Evolutionary conservation across 2,329 filamentous ascomycete genomes (phyloP).

Genomic region (Amylocarpus encephaloides): DNA sequence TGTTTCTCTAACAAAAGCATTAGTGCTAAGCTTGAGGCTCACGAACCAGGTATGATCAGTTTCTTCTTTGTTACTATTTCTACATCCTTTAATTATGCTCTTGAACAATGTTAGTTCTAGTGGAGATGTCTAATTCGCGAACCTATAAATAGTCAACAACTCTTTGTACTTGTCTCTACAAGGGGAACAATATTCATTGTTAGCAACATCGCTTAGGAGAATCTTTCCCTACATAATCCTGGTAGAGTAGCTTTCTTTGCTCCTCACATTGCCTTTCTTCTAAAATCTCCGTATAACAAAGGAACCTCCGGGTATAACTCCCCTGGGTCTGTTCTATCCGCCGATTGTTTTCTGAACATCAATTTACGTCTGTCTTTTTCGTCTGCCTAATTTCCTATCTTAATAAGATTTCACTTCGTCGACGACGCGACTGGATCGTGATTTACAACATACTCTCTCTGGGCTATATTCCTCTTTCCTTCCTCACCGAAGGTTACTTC

Average conservation of each 20-base stretch:
- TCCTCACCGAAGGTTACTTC: not conserved
- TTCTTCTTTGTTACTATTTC: no score
- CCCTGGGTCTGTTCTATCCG: not conserved
- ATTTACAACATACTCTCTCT: not conserved
- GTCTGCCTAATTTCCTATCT: not conserved
- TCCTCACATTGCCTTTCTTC: not conserved
- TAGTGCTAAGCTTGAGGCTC: no score
- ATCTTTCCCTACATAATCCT: not conserved
- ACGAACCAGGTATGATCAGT: no score
- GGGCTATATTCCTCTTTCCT: not conserved
- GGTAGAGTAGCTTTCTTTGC: not conserved
- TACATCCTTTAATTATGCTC: no score
- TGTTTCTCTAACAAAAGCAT: no score
- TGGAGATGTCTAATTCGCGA: no score
- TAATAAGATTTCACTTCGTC: not conserved
- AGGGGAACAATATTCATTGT: no score
- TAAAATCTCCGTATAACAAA: not conserved
- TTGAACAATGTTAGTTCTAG: no score
- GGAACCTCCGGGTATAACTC: not conserved
- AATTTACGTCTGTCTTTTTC: not conserved
- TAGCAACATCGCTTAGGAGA: not conserved
- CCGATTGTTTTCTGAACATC: not conserved
- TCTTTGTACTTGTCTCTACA: no score
- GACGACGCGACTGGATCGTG: slow-evolving; percentile 17
- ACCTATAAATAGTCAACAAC: no score